phyloP scores from a whole-genome alignment of 345 rosid species.

The Toxicodendron radicans region DNA sequence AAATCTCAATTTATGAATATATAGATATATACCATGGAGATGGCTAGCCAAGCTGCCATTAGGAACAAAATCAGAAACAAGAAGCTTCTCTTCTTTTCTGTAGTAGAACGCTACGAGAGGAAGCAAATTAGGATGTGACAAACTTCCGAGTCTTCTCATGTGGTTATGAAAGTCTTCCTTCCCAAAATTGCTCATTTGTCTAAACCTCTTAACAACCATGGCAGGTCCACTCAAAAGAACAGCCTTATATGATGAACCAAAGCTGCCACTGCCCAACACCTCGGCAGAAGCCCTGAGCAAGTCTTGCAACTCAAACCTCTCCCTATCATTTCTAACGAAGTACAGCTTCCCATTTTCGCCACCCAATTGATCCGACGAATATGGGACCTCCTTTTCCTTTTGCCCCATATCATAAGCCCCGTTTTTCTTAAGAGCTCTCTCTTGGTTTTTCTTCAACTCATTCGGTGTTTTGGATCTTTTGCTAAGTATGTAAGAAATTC shows the following conservation, averaged over 20 bases:
- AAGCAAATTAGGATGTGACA: slow-evolving; percentile 75
- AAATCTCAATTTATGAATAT: no score
- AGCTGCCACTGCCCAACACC: slow-evolving; percentile 70
- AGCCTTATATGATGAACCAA: slow-evolving; percentile 87
- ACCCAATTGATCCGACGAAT: slow-evolving; percentile 14
- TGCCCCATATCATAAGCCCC: slow-evolving; percentile 15
- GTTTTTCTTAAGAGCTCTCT: slow-evolving; percentile 33
- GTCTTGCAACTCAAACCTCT: slow-evolving; percentile 70
- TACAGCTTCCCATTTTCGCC: slow-evolving; percentile 42
- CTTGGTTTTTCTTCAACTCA: slow-evolving; percentile 20
- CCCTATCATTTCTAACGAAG: slow-evolving; percentile 53
- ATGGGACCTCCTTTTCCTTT: slow-evolving; percentile 13
- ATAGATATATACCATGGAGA: slow-evolving; percentile 58
- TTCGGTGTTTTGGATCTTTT: slow-evolving; percentile 21
- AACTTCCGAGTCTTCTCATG: slow-evolving; percentile 62
- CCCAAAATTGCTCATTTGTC: slow-evolving; percentile 55
- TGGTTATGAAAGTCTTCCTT: slow-evolving; percentile 67
- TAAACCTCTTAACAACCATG: slow-evolving; percentile 78
- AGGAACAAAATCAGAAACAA: slow-evolving; percentile 58
- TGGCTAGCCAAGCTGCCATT: slow-evolving; percentile 81
- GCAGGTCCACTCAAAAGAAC: slow-evolving; percentile 48
- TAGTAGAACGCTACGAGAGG: slow-evolving; percentile 68
- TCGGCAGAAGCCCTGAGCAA: slow-evolving; percentile 80
- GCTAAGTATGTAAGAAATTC: slow-evolving; percentile 14
- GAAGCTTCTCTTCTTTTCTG: slow-evolving; percentile 80